Conservation (phyloP, 371 early-diverging fungal species). For the Cokeromyces recurvatus region DNA sequence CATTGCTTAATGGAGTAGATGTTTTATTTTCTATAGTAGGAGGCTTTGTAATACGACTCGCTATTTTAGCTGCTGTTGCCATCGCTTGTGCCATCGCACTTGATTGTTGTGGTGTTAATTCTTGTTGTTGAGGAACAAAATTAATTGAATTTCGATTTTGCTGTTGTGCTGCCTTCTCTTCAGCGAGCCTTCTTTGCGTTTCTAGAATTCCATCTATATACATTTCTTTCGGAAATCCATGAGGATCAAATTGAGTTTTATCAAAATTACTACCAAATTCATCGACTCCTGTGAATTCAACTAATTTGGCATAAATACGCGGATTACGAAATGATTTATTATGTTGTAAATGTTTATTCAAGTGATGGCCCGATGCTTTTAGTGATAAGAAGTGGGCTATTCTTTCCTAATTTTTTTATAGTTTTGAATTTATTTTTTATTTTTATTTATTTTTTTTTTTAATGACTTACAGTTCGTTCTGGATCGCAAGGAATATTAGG, state of each 20-base stretch:
- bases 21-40: constrained; percentile 1
- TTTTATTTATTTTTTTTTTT: no score
- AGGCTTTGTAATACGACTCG: constrained; percentile 29
- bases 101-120: constrained; percentile 16
- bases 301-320: constrained; percentile 71
- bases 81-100: constrained; percentile 34
- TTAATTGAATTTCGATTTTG: constrained; percentile 25
- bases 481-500: constrained; percentile 44
- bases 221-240: constrained; percentile 38
- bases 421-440: no score
- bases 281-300: constrained; percentile 69
- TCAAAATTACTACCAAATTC: constrained; percentile 68
- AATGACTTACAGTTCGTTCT: constrained; percentile 38
- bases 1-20: no score
- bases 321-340: constrained; percentile 81
- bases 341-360: constrained; percentile 64
- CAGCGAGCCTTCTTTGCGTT: constrained; percentile 34
- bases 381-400: constrained; percentile 59
- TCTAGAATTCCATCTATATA: constrained; percentile 53
- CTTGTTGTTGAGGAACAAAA: constrained; percentile 18
- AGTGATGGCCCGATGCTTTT: constrained; percentile 45
- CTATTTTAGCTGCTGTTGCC: constrained; percentile 39
- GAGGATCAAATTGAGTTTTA: constrained; percentile 53
- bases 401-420: no score
- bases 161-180: constrained; percentile 33